These are phyloP conservation scores for Aureobasidium subglaciale DNA, from an alignment of 2,329 filamentous ascomycete species.

Conservation along the genomic window DNA sequence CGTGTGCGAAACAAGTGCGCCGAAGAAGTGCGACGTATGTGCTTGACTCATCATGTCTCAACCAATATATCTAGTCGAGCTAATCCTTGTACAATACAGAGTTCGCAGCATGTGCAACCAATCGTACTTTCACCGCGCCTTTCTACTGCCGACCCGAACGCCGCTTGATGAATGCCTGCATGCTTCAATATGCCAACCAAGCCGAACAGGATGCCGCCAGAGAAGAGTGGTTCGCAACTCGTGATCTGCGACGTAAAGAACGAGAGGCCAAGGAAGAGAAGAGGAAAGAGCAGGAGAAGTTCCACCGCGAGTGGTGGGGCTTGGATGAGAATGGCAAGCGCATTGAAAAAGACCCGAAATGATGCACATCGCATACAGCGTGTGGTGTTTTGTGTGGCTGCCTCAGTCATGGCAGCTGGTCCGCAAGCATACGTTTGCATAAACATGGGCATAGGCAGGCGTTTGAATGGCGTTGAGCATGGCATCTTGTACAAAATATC, in stretches of 20 bases:
- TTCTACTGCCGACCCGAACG: conserved; percentile 78
- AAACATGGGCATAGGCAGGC: neutral
- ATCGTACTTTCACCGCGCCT: conserved; percentile 78
- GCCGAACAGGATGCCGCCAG: conserved; percentile 80
- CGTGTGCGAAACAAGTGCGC: conserved; percentile 70
- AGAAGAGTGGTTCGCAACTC: conserved; percentile 83
- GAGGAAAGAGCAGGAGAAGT: conserved; percentile 37
- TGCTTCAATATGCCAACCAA: conserved; percentile 78
- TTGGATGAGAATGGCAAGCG: conserved; percentile 32
- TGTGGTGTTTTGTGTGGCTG: neutral
- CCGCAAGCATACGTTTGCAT: neutral
- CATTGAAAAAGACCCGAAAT: conserved; percentile 18
- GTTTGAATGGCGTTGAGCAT: neutral
- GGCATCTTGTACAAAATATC: neutral
- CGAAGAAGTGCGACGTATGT: conserved; percentile 43
- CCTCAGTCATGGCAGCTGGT: neutral
- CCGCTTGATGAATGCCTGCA: conserved; percentile 86
- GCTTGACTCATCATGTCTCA: neutral
- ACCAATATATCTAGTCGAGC: neutral
- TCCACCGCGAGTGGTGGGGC: conserved; percentile 47
- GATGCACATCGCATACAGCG: neutral
- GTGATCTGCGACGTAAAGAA: conserved; percentile 62
- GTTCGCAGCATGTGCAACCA: conserved; percentile 83
- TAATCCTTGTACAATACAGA: conserved; percentile 43
- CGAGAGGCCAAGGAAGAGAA: conserved; percentile 50